These are phyloP conservation scores for Euphorbia pulcherrima DNA, from an alignment of 345 rosid genomes.

Conservation along the genomic window DNA sequence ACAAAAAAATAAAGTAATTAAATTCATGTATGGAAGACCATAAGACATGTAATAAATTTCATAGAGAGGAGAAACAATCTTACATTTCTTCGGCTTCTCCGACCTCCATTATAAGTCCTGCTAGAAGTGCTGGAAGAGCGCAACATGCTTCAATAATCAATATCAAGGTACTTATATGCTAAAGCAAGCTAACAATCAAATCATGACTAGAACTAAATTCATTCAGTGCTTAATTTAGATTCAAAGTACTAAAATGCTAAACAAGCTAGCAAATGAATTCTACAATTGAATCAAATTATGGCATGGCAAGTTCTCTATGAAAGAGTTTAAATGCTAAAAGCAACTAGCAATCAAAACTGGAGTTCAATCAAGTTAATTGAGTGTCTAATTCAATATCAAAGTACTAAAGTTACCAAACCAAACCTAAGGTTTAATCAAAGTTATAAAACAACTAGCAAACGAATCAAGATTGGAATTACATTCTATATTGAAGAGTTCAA, in stretches of 20 bases:
- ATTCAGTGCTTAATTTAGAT: not conserved
- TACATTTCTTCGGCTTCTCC: conserved; percentile 80
- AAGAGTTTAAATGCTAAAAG: no score
- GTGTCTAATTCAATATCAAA: not conserved
- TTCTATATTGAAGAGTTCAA: no score
- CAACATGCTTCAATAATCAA: not conserved
- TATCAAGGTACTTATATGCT: conserved; percentile 6
- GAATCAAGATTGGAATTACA: no score
- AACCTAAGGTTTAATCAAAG: no score
- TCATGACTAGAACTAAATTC: not conserved
- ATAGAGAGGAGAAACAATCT: not conserved
- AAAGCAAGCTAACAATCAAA: no score
- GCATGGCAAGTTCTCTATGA: no score
- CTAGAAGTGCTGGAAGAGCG: conserved; percentile 40
- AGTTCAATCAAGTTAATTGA: not conserved
- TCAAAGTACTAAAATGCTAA: conserved; percentile 2
- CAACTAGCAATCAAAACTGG: not conserved
- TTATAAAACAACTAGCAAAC: no score
- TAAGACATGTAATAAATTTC: not conserved
- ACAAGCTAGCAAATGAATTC: no score
- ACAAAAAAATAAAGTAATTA: conserved; percentile 14
- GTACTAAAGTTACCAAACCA: not conserved
- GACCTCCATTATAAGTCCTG: conserved; percentile 57
- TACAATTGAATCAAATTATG: no score
- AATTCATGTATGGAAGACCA: not conserved